Base-by-base conservation (phyloP, 345 rosid species). In the Angophora floribunda region DNA sequence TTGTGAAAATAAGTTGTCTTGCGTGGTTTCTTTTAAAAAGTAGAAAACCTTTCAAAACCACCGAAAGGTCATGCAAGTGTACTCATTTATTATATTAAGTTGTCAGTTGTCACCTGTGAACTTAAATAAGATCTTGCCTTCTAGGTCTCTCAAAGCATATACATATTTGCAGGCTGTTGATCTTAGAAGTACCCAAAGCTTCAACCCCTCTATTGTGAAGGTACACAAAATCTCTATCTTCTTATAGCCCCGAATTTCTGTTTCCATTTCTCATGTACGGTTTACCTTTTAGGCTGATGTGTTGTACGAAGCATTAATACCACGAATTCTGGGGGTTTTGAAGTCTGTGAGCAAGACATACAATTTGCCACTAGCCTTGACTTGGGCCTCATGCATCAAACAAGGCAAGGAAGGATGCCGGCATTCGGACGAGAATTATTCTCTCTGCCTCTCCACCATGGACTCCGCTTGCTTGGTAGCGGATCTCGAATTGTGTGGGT, bases 361-460 rank as follows among this genome's bases (percentile, higher is more conserved):
- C 91, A 88, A 90, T 59, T 86, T 97, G 55, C 99, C 98, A 86
- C 89, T 97, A 91, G 99, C 99, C 89, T 92, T 94, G 88, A 95
- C 96, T 19, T 97, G 99, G 99, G 95, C 96, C 22, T 93, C 95
- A 3, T 95, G 97, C 86, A 90, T 90, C 85, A 89, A 85, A 86
- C 98, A 95, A 91, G 93, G 95, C 61, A 93, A 94, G 91, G 92
- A 89, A 87, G 99, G 97, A 88, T 92, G 96, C 86, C 93, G 92
- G 30, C 98, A 94, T 91, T 94, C 96, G 57, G 91, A 93, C 88
- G 96, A 93, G 93, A 97, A 92, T 90, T 92, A 90, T 87, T 89
- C 94, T 87, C 88, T 89, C 36, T 96, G 94, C 80, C 92, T 97
- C 90, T 93, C 96, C 11, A 95, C 97, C 9, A 92, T 95, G 28